Evolutionary conservation across 139 green algal genomes (phyloP), one percentile per base, ranked within the genome.

Genomic region (Ettlia oleoabundans): DNA sequence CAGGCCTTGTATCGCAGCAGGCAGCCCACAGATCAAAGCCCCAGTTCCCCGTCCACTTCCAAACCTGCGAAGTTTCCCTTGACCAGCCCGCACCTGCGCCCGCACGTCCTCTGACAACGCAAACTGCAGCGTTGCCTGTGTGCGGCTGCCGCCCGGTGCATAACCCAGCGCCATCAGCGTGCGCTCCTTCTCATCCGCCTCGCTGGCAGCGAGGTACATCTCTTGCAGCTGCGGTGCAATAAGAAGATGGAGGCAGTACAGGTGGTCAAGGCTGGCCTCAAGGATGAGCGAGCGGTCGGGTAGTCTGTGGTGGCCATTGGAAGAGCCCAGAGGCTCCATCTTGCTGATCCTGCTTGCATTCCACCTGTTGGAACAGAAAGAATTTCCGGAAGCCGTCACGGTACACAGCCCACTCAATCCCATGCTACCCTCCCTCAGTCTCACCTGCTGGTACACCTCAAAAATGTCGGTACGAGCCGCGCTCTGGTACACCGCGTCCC

Each of bases 401-500:
- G n/a, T n/a, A n/a, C n/a, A n/a, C n/a, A n/a, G n/a, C n/a, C n/a
- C n/a, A n/a, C n/a, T n/a, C n/a, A n/a, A n/a, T n/a, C n/a, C n/a
- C n/a, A n/a, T n/a, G n/a, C n/a, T n/a, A n/a, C n/a, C n/a, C n/a
- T n/a, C n/a, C n/a, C 6, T 1, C 37, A 35, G 9, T 33, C 28
- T 7, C 33, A 84, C 76, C 41, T 76, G 72, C 26, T 80, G 30
- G 71, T 75, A 88, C 1, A 61, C 38, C 68, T 79, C 70, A 35
- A 38, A 52, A 26, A 74, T 6, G 26, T 55, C 32, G 66, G 72
- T 53, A 30, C 42, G 71, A 4, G 70, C 69, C 3, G 86, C 86
- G 13, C 89, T 76, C 19, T 70, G 61, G 75, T 93, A 96, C 21
- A 92, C 80, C 3, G 84, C 68, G 0, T 61, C 53, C 6, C 86